phyloP scores from a whole-genome alignment of 2,329 filamentous ascomycete species.

The Alternaria triticimaculans region DNA sequence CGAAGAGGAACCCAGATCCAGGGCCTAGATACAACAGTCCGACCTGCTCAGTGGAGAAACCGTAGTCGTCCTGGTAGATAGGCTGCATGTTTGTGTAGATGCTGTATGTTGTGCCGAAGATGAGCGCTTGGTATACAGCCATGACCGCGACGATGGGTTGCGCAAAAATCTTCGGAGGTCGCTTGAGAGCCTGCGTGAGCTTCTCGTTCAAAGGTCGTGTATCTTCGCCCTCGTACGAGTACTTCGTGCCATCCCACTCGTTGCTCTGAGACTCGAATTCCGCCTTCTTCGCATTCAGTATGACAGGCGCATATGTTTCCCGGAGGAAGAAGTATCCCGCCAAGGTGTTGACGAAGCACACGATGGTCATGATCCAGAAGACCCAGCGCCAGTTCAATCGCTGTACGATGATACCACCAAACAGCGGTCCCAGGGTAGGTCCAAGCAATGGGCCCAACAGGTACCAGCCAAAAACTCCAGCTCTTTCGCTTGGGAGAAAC shows the following conservation, averaged over 20 bases:
- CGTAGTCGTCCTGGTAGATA: slow-evolving; percentile 53
- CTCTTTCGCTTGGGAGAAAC: slow-evolving; percentile 56
- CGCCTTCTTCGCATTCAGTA: slow-evolving; percentile 47
- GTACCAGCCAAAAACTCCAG: slow-evolving; percentile 56
- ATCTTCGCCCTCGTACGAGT: slow-evolving; percentile 54
- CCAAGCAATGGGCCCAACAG: slow-evolving; percentile 54
- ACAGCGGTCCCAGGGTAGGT: slow-evolving; percentile 51
- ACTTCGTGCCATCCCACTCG: slow-evolving; percentile 39
- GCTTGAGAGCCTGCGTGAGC: slow-evolving; percentile 46
- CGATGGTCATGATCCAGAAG: slow-evolving; percentile 56
- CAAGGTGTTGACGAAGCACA: slow-evolving; percentile 51
- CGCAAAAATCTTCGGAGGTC: slow-evolving; percentile 52
- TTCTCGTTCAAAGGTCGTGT: slow-evolving; percentile 46
- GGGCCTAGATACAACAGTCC: slow-evolving; percentile 55
- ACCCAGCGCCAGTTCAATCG: slow-evolving; percentile 56
- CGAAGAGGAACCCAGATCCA: slow-evolving; percentile 53
- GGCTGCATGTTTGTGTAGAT: slow-evolving; percentile 58
- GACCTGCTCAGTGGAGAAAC: slow-evolving; percentile 56
- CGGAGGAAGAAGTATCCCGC: slow-evolving; percentile 53
- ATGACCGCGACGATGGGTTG: slow-evolving; percentile 57
- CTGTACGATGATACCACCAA: slow-evolving; percentile 55
- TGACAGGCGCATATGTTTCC: slow-evolving; percentile 55
- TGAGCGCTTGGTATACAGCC: slow-evolving; percentile 55
- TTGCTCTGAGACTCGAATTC: slow-evolving; percentile 40
- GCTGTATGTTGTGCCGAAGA: slow-evolving; percentile 57